Conservation (phyloP, 495 filamentous ascomycete species). For the Copromyces sp. region DNA sequence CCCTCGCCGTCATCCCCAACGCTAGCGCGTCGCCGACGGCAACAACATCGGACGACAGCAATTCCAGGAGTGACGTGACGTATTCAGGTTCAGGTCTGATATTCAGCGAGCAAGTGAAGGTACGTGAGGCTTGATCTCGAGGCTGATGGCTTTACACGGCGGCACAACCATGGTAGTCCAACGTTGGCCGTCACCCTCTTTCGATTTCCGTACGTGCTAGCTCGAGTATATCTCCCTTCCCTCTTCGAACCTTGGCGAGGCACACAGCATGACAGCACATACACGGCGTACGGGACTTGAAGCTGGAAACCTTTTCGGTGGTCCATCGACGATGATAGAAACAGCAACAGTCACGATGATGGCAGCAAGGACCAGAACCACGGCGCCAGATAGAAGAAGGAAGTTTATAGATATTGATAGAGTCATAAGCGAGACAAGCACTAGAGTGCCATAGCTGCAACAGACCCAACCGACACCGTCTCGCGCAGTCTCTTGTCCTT, state of each 20-base stretch:
- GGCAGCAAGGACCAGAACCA: background rate
- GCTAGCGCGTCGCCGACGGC: background rate
- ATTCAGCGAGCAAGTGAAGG: background rate
- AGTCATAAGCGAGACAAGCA: background rate
- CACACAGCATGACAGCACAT: background rate
- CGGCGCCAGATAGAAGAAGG: background rate
- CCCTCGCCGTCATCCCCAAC: background rate
- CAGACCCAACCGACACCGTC: slow-evolving; percentile 56
- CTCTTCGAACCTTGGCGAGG: background rate
- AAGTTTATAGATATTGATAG: background rate
- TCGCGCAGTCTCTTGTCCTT: slow-evolving; percentile 36
- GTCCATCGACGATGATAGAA: background rate
- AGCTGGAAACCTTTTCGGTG: background rate
- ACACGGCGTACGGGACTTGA: background rate
- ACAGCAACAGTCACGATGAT: background rate
- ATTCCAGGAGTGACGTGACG: background rate
- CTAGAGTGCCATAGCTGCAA: slow-evolving; percentile 2
- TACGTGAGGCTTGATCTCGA: background rate
- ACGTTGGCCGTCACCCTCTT: background rate
- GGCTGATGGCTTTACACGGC: background rate
- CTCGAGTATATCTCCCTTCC: background rate
- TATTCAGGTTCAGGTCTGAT: background rate
- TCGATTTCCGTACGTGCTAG: background rate
- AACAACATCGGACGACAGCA: background rate
- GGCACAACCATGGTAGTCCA: background rate